phyloP scores from a whole-genome alignment of 2,329 filamentous ascomycete genomes.

The Cordyceps farinosa region DNA sequence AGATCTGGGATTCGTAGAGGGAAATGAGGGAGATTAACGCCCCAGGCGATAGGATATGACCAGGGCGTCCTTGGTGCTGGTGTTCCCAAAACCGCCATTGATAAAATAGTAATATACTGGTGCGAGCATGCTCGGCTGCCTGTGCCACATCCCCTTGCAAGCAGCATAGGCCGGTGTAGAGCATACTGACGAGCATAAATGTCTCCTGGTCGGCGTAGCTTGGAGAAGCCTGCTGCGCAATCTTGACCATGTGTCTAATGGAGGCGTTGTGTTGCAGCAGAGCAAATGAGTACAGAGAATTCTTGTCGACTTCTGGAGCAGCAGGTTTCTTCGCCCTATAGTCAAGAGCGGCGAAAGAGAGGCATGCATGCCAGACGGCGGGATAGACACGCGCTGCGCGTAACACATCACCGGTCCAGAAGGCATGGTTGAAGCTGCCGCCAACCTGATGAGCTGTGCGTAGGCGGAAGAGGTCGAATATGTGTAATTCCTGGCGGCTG shows the following conservation, averaged over 20 bases:
- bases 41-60: slow-evolving; percentile 4
- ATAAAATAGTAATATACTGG: slow-evolving; percentile 5
- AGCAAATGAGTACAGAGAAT: not conserved
- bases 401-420: slow-evolving; percentile 8
- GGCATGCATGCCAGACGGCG: slow-evolving; percentile 13
- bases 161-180: slow-evolving; percentile 10
- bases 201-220: slow-evolving; percentile 13
- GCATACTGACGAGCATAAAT: slow-evolving; percentile 12
- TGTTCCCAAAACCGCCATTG: slow-evolving; percentile 13
- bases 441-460: slow-evolving; percentile 8
- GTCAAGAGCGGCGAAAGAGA: slow-evolving; percentile 10
- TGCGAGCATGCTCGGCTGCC: not conserved
- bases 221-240: slow-evolving; percentile 1
- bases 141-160: slow-evolving; percentile 8
- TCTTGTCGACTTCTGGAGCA: not conserved
- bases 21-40: slow-evolving; percentile 1
- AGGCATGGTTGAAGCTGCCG: slow-evolving; percentile 12
- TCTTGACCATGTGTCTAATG: slow-evolving; percentile 8
- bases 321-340: slow-evolving; percentile 8
- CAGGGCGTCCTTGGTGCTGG: not conserved
- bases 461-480: slow-evolving; percentile 11
- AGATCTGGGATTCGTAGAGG: slow-evolving; percentile 13
- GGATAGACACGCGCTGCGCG: slow-evolving; percentile 7
- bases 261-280: slow-evolving; percentile 10
- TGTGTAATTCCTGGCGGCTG: not conserved